phyloP scores from a whole-genome alignment of 2,329 filamentous ascomycete species.

The Capronia epimyces region DNA sequence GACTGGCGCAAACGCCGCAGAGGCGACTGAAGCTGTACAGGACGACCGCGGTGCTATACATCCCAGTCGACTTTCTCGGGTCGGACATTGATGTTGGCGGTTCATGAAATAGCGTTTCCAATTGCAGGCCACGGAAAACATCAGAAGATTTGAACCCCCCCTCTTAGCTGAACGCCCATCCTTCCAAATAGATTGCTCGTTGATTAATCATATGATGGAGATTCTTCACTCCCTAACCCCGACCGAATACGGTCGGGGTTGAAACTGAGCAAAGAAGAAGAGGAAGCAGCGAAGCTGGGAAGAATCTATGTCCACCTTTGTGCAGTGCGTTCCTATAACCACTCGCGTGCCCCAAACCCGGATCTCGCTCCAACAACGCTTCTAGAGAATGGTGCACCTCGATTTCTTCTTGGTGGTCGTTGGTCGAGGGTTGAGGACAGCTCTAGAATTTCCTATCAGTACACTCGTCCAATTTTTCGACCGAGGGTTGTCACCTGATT shows the following conservation, averaged over 20 bases:
- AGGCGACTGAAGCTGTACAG: conserved; percentile 6
- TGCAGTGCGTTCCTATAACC: conserved; percentile 14
- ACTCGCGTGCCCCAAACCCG: conserved; percentile 2
- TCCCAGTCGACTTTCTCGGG: conserved; percentile 40
- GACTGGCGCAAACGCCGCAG: conserved; percentile 22
- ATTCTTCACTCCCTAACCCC: not conserved
- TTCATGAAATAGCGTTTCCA: not conserved
- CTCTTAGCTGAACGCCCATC: conserved; percentile 19
- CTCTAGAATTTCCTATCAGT: conserved; percentile 32
- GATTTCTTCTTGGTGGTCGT: conserved; percentile 40
- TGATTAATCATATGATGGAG: conserved; percentile 18
- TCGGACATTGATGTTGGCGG: conserved; percentile 27
- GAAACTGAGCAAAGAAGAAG: not conserved
- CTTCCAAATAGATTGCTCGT: conserved; percentile 15
- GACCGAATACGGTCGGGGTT: not conserved
- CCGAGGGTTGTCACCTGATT: conserved; percentile 65
- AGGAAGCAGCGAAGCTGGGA: conserved; percentile 17
- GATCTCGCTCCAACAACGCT: conserved; percentile 1
- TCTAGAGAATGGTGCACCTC: conserved; percentile 43
- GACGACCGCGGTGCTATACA: conserved; percentile 38
- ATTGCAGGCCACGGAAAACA: not conserved
- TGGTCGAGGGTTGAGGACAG: conserved; percentile 46
- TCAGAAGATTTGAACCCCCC: conserved; percentile 8
- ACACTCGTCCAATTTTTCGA: not conserved
- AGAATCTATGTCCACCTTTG: conserved; percentile 21